Conservation (phyloP, 805 yeast species). For the Sugiyamaella marilandica region DNA sequence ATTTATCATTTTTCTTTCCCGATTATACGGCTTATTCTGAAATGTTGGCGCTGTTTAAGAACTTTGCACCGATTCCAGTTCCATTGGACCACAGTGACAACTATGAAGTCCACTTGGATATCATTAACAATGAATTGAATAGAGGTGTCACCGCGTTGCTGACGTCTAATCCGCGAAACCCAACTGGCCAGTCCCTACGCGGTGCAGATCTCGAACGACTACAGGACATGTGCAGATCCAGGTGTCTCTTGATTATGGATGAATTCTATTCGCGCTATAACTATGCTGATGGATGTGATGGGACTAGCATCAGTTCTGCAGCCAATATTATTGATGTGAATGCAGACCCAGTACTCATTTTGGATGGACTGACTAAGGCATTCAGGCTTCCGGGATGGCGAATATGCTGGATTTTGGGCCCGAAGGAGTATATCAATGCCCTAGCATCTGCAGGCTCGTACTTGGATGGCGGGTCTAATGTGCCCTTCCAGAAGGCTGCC, state of each 20-base stretch:
- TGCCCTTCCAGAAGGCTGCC: conserved; percentile 59
- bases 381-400: conserved; percentile 64
- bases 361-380: conserved; percentile 58
- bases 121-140: conserved; percentile 46
- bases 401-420: conserved; percentile 59
- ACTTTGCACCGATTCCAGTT: conserved; percentile 59
- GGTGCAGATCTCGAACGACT: conserved; percentile 43
- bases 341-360: conserved; percentile 53
- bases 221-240: conserved; percentile 48
- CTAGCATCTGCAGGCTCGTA: conserved; percentile 56
- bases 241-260: conserved; percentile 57
- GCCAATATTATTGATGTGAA: conserved; percentile 51
- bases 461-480: conserved; percentile 57
- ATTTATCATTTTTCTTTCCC: conserved; percentile 55
- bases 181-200: conserved; percentile 53
- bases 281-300: conserved; percentile 46
- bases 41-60: conserved; percentile 57
- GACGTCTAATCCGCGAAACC: conserved; percentile 60
- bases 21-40: conserved; percentile 64
- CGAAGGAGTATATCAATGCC: conserved; percentile 53
- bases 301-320: conserved; percentile 49
- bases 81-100: conserved; percentile 55
- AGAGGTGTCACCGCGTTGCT: conserved; percentile 53
- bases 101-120: conserved; percentile 50
- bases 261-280: conserved; percentile 58